phyloP scores from a whole-genome alignment of 148 eudicot genomes.

The Limonium bicolor region DNA sequence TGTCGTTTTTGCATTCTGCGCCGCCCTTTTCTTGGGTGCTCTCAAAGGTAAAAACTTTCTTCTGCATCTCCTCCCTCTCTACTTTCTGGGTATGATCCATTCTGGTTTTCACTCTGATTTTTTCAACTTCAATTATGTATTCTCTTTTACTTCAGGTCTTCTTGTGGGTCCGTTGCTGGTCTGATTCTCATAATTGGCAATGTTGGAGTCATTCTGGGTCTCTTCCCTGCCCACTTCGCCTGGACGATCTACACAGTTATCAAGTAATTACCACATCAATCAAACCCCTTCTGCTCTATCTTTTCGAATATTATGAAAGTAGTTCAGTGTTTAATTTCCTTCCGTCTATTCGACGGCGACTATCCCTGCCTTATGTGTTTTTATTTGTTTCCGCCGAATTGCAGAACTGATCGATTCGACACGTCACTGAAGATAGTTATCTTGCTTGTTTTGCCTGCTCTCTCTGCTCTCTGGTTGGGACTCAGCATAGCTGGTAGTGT shows the following conservation, averaged over 20 bases:
- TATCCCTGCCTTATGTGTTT: slow-evolving; percentile 7
- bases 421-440: slow-evolving; percentile 64
- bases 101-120: not conserved
- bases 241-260: slow-evolving; percentile 76
- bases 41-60: slow-evolving; percentile 43
- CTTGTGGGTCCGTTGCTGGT: slow-evolving; percentile 89
- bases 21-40: slow-evolving; percentile 71
- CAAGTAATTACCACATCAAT: slow-evolving; percentile 29
- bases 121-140: not conserved
- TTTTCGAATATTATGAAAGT: not conserved
- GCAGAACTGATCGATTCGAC: slow-evolving; percentile 64
- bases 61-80: not conserved
- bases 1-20: slow-evolving; percentile 60
- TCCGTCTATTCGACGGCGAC: not conserved
- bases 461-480: slow-evolving; percentile 72
- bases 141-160: slow-evolving; percentile 30
- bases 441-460: slow-evolving; percentile 59
- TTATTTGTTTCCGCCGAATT: slow-evolving; percentile 4
- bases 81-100: not conserved
- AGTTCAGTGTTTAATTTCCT: not conserved
- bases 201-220: slow-evolving; percentile 58
- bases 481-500: slow-evolving; percentile 74
- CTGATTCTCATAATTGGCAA: slow-evolving; percentile 66
- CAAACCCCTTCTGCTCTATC: not conserved
- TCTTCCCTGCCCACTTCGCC: slow-evolving; percentile 72